Conservation (phyloP, 352 stramenopile genomes). For the Phytophthora megakarya region DNA sequence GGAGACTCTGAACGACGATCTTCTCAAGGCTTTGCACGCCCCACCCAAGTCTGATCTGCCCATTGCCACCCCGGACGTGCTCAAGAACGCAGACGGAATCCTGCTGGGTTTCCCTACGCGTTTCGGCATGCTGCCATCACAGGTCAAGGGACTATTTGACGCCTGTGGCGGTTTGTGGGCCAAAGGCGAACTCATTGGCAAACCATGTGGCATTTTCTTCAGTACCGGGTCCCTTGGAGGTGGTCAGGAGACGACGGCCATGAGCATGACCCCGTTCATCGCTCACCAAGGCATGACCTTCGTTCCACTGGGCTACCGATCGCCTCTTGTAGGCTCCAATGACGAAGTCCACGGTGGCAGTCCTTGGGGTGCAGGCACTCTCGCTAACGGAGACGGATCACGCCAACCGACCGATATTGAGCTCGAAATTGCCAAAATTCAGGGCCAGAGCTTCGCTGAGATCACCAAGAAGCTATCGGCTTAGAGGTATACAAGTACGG, state of each 20-base stretch:
- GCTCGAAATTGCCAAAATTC: slow-evolving; percentile 63
- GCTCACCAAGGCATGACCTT: slow-evolving; percentile 89
- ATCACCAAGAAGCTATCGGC: slow-evolving; percentile 74
- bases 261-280: slow-evolving; percentile 81
- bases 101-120: slow-evolving; percentile 83
- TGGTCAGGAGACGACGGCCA: slow-evolving; percentile 84
- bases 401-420: slow-evolving; percentile 81
- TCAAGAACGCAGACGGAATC: slow-evolving; percentile 79
- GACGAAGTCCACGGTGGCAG: slow-evolving; percentile 69
- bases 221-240: slow-evolving; percentile 66
- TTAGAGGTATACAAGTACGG: too few species aligned
- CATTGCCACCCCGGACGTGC: slow-evolving; percentile 58
- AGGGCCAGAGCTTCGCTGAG: slow-evolving; percentile 80
- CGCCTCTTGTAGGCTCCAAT: slow-evolving; percentile 47
- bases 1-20: slow-evolving; percentile 77
- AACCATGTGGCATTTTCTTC: slow-evolving; percentile 84
- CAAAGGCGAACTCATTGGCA: slow-evolving; percentile 71
- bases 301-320: slow-evolving; percentile 73
- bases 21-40: slow-evolving; percentile 74
- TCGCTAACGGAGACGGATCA: slow-evolving; percentile 75
- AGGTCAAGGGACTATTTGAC: slow-evolving; percentile 89
- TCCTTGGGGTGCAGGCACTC: slow-evolving; percentile 77
- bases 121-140: slow-evolving; percentile 75
- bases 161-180: slow-evolving; percentile 76
- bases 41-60: slow-evolving; percentile 63